Conservation (phyloP, 2,329 filamentous ascomycete genomes). For the Fusarium bactridioides region DNA sequence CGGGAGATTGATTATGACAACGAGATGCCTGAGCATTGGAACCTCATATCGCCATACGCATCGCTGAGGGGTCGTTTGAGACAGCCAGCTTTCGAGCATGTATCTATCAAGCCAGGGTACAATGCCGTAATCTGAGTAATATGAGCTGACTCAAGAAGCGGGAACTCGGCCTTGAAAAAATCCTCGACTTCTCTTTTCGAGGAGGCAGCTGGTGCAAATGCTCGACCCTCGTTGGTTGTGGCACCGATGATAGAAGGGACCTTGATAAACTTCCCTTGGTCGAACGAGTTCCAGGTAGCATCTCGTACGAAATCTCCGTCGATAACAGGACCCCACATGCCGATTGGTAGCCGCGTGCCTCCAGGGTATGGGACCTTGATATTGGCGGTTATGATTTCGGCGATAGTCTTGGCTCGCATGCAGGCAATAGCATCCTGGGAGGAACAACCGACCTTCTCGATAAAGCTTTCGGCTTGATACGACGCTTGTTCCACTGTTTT, state of each 20-base stretch:
- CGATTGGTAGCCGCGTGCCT: conserved; percentile 49
- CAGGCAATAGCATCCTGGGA: conserved; percentile 53
- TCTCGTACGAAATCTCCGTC: conserved; percentile 61
- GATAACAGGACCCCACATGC: conserved; percentile 63
- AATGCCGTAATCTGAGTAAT: conserved; percentile 43
- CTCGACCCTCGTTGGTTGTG: conserved; percentile 49
- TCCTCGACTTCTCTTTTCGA: conserved; percentile 44
- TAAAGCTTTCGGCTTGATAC: conserved; percentile 61
- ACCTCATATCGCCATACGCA: conserved; percentile 47
- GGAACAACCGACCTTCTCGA: conserved; percentile 52
- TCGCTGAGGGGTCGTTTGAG: conserved; percentile 48
- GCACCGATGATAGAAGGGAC: conserved; percentile 60
- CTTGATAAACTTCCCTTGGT: conserved; percentile 58
- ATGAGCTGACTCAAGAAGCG: conserved; percentile 42
- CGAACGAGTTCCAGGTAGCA: conserved; percentile 57
- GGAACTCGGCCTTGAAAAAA: conserved; percentile 47
- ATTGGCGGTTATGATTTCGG: conserved; percentile 53
- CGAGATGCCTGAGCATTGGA: conserved; percentile 47
- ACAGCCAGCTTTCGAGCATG: conserved; percentile 42
- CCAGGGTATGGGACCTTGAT: conserved; percentile 46
- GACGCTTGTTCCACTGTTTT: conserved; percentile 55
- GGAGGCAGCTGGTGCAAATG: conserved; percentile 44
- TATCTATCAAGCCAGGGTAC: conserved; percentile 47
- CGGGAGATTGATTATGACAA: conserved; percentile 42
- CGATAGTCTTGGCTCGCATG: conserved; percentile 52